These are phyloP conservation scores for Thermochaetoides dissita DNA, from an alignment of 2,329 filamentous ascomycete species.

Conservation along the genomic window DNA sequence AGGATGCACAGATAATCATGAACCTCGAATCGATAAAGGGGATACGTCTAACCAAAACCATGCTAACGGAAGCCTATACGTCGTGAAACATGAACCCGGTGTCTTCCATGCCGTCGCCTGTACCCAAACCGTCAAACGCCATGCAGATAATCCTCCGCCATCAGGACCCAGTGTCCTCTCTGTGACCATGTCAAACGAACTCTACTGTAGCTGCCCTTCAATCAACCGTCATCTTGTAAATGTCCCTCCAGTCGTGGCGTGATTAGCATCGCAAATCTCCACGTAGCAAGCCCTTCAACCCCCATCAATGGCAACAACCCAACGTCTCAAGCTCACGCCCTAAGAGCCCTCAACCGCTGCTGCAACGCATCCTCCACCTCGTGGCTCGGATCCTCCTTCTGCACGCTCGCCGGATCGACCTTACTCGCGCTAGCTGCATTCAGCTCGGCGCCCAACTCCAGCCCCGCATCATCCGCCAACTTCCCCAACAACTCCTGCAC, in stretches of 20 bases:
- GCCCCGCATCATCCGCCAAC: conserved; percentile 75
- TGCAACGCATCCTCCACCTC: conserved; percentile 67
- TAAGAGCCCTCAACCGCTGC: conserved; percentile 41
- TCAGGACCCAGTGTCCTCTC: too few relatives aligned
- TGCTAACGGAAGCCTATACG: too few relatives aligned
- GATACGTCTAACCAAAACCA: conserved; percentile 1
- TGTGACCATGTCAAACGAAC: too few relatives aligned
- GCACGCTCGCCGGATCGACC: conserved; percentile 34
- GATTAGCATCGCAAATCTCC: too few relatives aligned
- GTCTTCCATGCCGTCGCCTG: too few relatives aligned
- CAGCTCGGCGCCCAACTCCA: conserved; percentile 68
- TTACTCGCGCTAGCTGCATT: conserved; percentile 40
- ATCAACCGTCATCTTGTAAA: too few relatives aligned
- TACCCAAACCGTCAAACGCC: too few relatives aligned
- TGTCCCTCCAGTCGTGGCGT: too few relatives aligned
- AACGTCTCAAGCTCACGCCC: conserved; percentile 23
- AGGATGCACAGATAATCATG: background rate
- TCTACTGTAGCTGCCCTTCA: too few relatives aligned
- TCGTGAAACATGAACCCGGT: too few relatives aligned
- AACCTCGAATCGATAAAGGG: background rate
- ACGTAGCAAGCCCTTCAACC: background rate
- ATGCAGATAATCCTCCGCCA: too few relatives aligned
- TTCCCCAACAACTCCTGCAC: conserved; percentile 76
- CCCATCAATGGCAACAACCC: background rate
- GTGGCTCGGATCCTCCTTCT: conserved; percentile 51